These are phyloP conservation scores for Bipolaris oryzae DNA, from an alignment of 2,329 filamentous ascomycete species.

Conservation along the genomic window DNA sequence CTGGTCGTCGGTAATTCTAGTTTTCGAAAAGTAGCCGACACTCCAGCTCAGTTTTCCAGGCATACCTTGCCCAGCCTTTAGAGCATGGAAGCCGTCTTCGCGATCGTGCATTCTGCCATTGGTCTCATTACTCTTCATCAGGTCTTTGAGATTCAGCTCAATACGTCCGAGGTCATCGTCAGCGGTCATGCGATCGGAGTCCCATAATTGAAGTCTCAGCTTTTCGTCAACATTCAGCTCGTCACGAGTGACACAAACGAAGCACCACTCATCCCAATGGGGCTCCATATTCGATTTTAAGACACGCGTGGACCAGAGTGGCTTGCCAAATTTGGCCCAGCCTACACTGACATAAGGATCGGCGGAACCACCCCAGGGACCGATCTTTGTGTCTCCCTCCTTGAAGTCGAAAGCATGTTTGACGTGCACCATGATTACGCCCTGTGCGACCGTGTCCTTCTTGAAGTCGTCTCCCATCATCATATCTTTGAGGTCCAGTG, in stretches of 20 bases:
- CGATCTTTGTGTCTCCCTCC: conserved; percentile 69
- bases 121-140: conserved; percentile 66
- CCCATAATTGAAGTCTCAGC: conserved; percentile 74
- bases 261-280: conserved; percentile 72
- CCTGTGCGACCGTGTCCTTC: conserved; percentile 70
- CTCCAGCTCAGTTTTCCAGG: conserved; percentile 72
- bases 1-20: conserved; percentile 66
- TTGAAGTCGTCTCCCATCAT: conserved; percentile 79
- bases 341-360: conserved; percentile 75
- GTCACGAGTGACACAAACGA: conserved; percentile 71
- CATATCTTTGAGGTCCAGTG: conserved; percentile 77
- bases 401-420: conserved; percentile 73
- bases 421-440: conserved; percentile 70
- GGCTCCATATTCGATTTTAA: conserved; percentile 70
- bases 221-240: conserved; percentile 75
- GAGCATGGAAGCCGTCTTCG: conserved; percentile 68
- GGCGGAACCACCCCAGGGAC: conserved; percentile 64
- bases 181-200: conserved; percentile 73
- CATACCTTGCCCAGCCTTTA: conserved; percentile 70
- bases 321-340: conserved; percentile 79
- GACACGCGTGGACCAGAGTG: conserved; percentile 69
- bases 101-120: conserved; percentile 68
- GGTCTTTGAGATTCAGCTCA: conserved; percentile 68
- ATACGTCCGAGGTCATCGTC: conserved; percentile 78
- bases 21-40: conserved; percentile 74